Evolutionary conservation across 2,329 filamentous ascomycete genomes (phyloP).

Genomic region (Diplocarpon mali): DNA sequence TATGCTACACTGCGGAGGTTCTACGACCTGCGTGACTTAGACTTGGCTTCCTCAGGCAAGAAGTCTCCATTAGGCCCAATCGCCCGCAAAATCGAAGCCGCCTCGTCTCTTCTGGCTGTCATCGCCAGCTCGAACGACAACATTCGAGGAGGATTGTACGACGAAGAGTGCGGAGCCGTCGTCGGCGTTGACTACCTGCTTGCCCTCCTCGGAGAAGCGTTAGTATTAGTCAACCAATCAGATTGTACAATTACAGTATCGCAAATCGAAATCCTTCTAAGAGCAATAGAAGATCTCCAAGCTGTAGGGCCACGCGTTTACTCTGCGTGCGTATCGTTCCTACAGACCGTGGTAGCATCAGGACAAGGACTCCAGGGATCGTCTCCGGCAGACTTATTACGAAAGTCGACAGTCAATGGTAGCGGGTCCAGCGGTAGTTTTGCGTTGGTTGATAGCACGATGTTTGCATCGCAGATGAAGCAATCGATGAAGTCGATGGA

Average conservation of each 20-base stretch:
- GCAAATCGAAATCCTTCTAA: slow-evolving; percentile 65
- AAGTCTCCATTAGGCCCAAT: slow-evolving; percentile 35
- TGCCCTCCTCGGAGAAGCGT: slow-evolving; percentile 70
- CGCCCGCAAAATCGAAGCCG: slow-evolving; percentile 57
- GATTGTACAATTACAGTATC: slow-evolving; percentile 51
- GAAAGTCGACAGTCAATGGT: slow-evolving; percentile 44
- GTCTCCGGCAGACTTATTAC: slow-evolving; percentile 55
- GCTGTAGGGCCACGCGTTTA: slow-evolving; percentile 65
- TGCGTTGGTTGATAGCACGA: slow-evolving; percentile 57
- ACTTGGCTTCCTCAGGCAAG: slow-evolving; percentile 30
- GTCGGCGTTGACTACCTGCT: slow-evolving; percentile 83
- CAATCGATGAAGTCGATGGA: slow-evolving; percentile 41
- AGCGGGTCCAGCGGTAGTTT: slow-evolving; percentile 48
- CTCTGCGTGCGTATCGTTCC: slow-evolving; percentile 65
- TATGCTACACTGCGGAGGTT: slow-evolving; percentile 87
- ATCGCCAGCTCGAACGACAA: slow-evolving; percentile 80
- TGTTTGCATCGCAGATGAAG: slow-evolving; percentile 53
- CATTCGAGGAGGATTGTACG: slow-evolving; percentile 83
- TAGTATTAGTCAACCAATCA: slow-evolving; percentile 61
- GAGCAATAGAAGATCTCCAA: slow-evolving; percentile 69
- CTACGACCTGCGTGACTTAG: slow-evolving; percentile 76
- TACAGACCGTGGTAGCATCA: slow-evolving; percentile 63
- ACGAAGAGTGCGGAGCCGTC: slow-evolving; percentile 67
- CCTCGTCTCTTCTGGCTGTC: slow-evolving; percentile 66
- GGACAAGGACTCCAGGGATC: slow-evolving; percentile 51